Evolutionary conservation across 257 asterid genomes (phyloP), one percentile per base, ranked within the genome.

Genomic region (Solanum bulbocastanum): DNA sequence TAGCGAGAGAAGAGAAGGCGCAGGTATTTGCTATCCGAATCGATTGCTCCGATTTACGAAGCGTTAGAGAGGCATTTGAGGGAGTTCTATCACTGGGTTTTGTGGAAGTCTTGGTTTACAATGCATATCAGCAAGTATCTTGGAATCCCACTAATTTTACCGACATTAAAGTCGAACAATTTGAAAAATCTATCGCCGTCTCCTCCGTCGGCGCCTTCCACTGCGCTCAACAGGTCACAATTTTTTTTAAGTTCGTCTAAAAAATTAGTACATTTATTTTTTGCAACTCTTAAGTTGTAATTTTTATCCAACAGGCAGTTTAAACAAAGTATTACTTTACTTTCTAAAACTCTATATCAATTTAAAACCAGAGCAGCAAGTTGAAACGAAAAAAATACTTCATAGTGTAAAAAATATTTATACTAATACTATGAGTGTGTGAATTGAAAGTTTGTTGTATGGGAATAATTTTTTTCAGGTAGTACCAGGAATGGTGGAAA

Each of bases 181-280:
- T 96, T 87, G 93, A 95, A 86, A 96, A 95, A 68, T 93, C 99
- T 5, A 44, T 95, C 27, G 93, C 94, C 37, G 95, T 93, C 68
- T 93, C 98, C 68, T 90, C 97, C 89, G 94, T 92, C 71, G 99
- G 99, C 62, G 98, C 99, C 69, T 96, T 96, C 92, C 98, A 93
- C 90, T 95, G 98, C 89, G 93, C 98, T 27, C 98, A 96, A 85
- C 98, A 94, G 95, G 98, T 94, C 22, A 22, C 62, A 56, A 18
- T 18, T 56, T 16, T 52, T 52, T 52, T 18, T 0, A 18, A 18
- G 52, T 44, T 44, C 5, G 1, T 44, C 52, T 40, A 40, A 40
- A 40, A 40, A 40, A 40, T 40, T 40, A 40, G 4, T 40, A 40
- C 13, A 39, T 8, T 44, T 44, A 44, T 44, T 44, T 42, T 44